Conservation (phyloP, 169 alveolate species). For the Neospora caninum region DNA sequence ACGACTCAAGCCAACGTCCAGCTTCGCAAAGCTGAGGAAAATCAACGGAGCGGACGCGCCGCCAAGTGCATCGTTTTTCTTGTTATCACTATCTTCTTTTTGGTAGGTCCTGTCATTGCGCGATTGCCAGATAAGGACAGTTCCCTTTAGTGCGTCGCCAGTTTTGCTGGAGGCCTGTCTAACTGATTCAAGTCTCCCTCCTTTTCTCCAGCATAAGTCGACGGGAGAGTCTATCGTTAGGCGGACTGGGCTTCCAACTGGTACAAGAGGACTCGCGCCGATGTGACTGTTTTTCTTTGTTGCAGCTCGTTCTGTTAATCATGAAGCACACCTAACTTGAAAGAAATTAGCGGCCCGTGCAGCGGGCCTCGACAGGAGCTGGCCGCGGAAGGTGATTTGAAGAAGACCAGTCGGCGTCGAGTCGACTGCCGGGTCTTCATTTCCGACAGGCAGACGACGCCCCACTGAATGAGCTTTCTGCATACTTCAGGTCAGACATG, state of each 20-base stretch:
- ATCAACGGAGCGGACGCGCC: slow-evolving; percentile 59
- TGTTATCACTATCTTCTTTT: slow-evolving; percentile 42
- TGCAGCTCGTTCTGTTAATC: slow-evolving; percentile 54
- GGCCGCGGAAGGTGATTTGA: too few species aligned
- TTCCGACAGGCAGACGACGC: background rate
- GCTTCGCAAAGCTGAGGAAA: slow-evolving; percentile 66
- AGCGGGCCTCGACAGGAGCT: background rate
- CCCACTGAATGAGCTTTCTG: background rate
- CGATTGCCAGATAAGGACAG: background rate
- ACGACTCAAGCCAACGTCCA: slow-evolving; percentile 65
- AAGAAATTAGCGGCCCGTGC: background rate
- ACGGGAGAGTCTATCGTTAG: too few species aligned
- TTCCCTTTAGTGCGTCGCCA: background rate
- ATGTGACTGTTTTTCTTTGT: background rate
- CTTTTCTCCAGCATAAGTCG: too few species aligned
- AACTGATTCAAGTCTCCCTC: too few species aligned
- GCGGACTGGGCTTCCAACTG: too few species aligned
- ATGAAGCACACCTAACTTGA: slow-evolving; percentile 58
- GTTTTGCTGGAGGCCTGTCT: background rate
- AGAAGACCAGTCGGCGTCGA: background rate
- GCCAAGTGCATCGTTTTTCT: slow-evolving; percentile 65
- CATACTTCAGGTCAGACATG: background rate
- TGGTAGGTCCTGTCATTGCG: slow-evolving; percentile 32
- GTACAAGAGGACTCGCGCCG: too few species aligned
- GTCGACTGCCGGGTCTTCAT: background rate